Base-by-base conservation (phyloP, 139 green algal species). In the Astrephomene gubernaculifera region DNA sequence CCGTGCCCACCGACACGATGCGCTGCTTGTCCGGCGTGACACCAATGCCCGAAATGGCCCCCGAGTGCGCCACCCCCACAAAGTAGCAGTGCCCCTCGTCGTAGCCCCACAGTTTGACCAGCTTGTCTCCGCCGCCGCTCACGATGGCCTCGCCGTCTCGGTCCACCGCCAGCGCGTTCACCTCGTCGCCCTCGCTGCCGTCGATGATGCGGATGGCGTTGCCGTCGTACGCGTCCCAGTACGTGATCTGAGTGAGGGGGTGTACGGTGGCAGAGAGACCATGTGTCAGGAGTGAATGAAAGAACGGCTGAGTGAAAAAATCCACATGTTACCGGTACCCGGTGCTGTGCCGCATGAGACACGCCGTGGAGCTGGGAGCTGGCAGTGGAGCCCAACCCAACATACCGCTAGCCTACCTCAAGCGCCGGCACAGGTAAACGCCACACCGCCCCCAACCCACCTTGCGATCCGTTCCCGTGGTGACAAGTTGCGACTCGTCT, bases 141-240 rank as follows among this genome's bases (percentile, higher is more conserved):
- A 96, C 90, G 38, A 97, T 79, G 2, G 83, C 84, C 68, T 94
- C 88, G 4, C 94, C 95, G 49, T 95, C 92, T 4, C 82, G 63
- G 71, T 94, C 90, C 8, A 95, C 90, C 12, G 90, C 94, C 33
- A 98, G 79, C 2, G 90, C 83, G 72, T 94, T 95, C 45, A 97
- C 72, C 54, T 95, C 91, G 21, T 88, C 86, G 5, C 31, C 71
- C 45, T 92, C 86, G 21, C 86, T 93, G 49, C 89, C 96, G 64
- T 98, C 95, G 35, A 98, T 89, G 65, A 96, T 93, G 38, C 96
- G 91, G 79, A 98, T 97, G 43, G 94, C 91, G 68, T 96, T 91
- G 38, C 84, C 94, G 78, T 97, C 94, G 82, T 93, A 96, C 2
- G 93, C 91, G 81, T 98, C 95, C 95, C 95, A 98, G 89, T 97